Evolutionary conservation across 2,329 filamentous ascomycete species (phyloP).

Genomic region (Geosmithia flava): DNA sequence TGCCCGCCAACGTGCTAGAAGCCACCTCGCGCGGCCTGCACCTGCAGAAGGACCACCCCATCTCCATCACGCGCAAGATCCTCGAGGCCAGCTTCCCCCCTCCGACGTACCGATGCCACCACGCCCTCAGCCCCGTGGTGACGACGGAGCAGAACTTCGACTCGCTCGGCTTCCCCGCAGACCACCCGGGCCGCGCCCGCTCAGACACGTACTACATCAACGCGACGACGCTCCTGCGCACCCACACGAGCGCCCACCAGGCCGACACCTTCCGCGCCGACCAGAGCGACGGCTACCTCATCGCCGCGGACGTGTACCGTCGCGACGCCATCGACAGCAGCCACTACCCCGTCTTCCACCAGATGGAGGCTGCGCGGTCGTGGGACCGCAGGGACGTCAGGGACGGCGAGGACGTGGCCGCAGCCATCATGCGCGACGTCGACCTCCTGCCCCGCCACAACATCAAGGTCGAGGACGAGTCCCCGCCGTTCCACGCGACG

Average conservation of each 20-base stretch:
- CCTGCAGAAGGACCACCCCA: slow-evolving; percentile 78
- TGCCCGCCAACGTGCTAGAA: slow-evolving; percentile 60
- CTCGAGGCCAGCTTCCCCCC: slow-evolving; percentile 79
- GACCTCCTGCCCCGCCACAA: slow-evolving; percentile 59
- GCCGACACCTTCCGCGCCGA: slow-evolving; percentile 66
- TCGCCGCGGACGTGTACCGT: slow-evolving; percentile 90
- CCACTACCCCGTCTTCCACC: slow-evolving; percentile 95
- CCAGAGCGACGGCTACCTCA: slow-evolving; percentile 67
- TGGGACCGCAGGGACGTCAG: slow-evolving; percentile 63
- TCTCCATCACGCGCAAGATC: slow-evolving; percentile 80
- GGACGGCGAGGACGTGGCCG: slow-evolving; percentile 43
- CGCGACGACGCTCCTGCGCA: slow-evolving; percentile 68
- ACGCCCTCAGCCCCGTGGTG: slow-evolving; percentile 71
- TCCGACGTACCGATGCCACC: slow-evolving; percentile 64
- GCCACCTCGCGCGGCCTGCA: slow-evolving; percentile 73
- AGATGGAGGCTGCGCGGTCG: slow-evolving; percentile 90
- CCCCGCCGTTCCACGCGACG: slow-evolving; percentile 63
- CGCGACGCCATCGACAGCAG: slow-evolving; percentile 89
- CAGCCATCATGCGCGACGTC: slow-evolving; percentile 58
- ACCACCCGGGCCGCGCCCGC: slow-evolving; percentile 77
- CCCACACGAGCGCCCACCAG: slow-evolving; percentile 92
- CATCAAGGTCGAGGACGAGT: slow-evolving; percentile 72
- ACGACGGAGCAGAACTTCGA: slow-evolving; percentile 86
- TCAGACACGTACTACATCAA: slow-evolving; percentile 97
- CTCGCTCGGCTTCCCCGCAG: slow-evolving; percentile 77